phyloP scores from a whole-genome alignment of 495 filamentous ascomycete genomes.

The Lasiosphaeria hispida region DNA sequence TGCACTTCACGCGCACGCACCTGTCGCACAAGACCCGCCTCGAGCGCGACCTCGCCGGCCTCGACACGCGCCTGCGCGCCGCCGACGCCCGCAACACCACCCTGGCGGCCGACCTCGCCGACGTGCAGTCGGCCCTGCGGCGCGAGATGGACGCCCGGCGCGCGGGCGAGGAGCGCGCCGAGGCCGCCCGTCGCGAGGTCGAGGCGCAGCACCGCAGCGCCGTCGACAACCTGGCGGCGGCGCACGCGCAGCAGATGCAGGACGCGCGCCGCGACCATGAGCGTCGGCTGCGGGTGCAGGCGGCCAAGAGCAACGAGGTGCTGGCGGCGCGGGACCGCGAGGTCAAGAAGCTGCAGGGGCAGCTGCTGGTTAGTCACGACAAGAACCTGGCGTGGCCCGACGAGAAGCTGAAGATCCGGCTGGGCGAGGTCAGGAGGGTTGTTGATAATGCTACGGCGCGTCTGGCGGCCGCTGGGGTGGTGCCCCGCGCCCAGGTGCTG shows the following conservation, averaged over 20 bases:
- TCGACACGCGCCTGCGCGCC: background rate
- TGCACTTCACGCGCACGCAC: background rate
- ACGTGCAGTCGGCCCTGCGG: background rate
- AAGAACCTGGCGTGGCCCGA: conserved; percentile 6
- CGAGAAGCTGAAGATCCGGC: conserved; percentile 2
- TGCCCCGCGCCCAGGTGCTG: background rate
- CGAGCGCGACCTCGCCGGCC: background rate
- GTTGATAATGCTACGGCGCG: background rate
- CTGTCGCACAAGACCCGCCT: background rate
- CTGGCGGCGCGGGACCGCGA: background rate
- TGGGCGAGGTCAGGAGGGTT: background rate
- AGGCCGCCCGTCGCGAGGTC: too few relatives aligned
- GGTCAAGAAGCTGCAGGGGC: background rate
- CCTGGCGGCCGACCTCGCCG: background rate
- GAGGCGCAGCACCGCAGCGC: too few relatives aligned
- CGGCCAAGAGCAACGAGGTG: background rate
- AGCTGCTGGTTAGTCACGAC: background rate
- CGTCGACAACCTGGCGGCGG: too few relatives aligned
- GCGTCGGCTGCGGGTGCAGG: background rate
- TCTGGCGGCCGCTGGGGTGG: background rate
- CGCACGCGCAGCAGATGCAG: background rate
- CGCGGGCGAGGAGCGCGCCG: too few relatives aligned
- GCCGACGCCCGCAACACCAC: background rate
- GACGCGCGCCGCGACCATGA: background rate
- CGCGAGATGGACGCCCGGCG: too few relatives aligned